Percentiles rank a stretch among this genome's conserved stretches.
Conservation (phyloP, 441 rosid genomes). For the Gossypium davidsonii region DNA sequence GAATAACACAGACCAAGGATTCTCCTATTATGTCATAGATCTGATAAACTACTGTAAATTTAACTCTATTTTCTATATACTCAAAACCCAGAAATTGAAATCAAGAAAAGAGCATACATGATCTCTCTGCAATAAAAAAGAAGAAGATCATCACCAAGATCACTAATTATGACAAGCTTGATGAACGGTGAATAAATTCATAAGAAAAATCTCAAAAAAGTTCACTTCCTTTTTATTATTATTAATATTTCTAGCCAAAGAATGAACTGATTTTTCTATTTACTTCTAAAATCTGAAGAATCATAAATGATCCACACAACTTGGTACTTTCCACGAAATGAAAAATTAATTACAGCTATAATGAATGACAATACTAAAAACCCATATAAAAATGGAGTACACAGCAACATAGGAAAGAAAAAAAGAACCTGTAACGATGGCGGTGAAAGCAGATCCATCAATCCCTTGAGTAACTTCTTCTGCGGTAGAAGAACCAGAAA, state of each 20-base stretch:
- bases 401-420: background rate
- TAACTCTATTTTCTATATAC: background rate
- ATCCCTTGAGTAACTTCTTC: conserved; percentile 49
- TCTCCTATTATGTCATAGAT: background rate
- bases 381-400: background rate
- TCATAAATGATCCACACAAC: background rate
- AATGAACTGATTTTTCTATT: background rate
- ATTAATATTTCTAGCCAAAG: background rate
- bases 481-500: conserved; percentile 51
- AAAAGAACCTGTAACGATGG: conserved; percentile 43
- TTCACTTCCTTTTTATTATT: background rate
- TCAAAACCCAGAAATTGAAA: background rate
- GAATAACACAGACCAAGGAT: background rate
- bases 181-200: background rate
- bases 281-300: background rate
- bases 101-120: background rate
- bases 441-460: conserved; percentile 53
- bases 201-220: background rate
- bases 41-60: background rate
- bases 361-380: background rate
- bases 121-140: background rate
- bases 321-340: background rate
- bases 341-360: background rate
- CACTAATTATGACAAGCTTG: background rate
- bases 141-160: background rate